Evolutionary conservation across 2,329 filamentous ascomycete genomes (phyloP).

Genomic region (Arthrinium puccinioides): DNA sequence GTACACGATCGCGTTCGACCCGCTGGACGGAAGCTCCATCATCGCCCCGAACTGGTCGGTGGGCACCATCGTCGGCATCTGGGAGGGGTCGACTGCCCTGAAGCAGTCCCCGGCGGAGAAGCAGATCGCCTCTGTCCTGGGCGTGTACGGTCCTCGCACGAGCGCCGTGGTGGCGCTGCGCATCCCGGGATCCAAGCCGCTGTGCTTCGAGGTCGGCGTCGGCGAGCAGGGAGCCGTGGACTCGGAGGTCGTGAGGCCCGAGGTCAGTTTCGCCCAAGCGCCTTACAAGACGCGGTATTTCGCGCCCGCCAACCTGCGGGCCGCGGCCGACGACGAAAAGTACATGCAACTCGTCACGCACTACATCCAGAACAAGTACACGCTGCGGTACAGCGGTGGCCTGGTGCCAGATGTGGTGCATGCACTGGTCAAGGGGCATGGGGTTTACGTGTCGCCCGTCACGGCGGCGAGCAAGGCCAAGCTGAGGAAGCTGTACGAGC

Average conservation of each 20-base stretch:
- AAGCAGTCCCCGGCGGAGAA: slow-evolving; percentile 26
- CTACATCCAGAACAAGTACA: slow-evolving; percentile 48
- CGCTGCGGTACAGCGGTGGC: slow-evolving; percentile 52
- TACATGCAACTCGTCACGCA: slow-evolving; percentile 43
- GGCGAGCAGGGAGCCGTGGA: slow-evolving; percentile 14
- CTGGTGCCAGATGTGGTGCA: slow-evolving; percentile 56
- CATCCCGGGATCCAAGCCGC: slow-evolving; percentile 25
- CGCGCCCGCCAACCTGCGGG: slow-evolving; percentile 53
- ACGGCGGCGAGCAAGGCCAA: slow-evolving; percentile 45
- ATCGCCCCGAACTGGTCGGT: slow-evolving; percentile 52
- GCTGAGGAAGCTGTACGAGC: slow-evolving; percentile 50
- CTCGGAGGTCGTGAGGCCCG: slow-evolving; percentile 32
- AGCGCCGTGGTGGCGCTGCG: slow-evolving; percentile 49
- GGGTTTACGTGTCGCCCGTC: slow-evolving; percentile 53
- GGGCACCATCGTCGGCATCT: slow-evolving; percentile 53
- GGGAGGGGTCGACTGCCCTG: slow-evolving; percentile 42
- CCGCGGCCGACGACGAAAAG: slow-evolving; percentile 39
- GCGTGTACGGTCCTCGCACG: slow-evolving; percentile 47
- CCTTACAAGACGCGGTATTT: slow-evolving; percentile 49
- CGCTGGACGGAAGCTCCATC: slow-evolving; percentile 56
- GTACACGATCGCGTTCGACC: slow-evolving; percentile 57
- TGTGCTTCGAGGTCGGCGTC: slow-evolving; percentile 47
- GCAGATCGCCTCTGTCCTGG: slow-evolving; percentile 43
- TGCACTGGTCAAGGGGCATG: slow-evolving; percentile 52
- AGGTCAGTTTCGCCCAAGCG: slow-evolving; percentile 28